Evolutionary conservation across 2,329 filamentous ascomycete genomes (phyloP).

Genomic region (Xylaria sp.): DNA sequence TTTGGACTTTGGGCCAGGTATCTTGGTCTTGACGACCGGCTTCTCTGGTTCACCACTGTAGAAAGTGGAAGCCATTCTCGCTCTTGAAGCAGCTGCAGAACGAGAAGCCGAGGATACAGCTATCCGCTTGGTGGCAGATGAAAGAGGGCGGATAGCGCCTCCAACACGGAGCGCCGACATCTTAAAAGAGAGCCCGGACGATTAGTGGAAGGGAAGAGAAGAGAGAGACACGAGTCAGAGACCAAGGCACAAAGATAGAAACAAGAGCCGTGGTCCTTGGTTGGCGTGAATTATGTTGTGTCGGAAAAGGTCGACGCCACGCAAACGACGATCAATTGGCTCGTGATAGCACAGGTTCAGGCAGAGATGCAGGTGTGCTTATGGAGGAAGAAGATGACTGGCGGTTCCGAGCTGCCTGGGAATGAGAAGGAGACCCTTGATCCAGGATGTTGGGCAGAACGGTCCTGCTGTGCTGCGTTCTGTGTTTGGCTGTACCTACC

Average conservation of each 20-base stretch:
- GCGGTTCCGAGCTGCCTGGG: not conserved
- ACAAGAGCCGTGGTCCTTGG: not conserved
- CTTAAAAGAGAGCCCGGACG: conserved; percentile 20
- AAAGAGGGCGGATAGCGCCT: conserved; percentile 45
- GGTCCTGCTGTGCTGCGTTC: conserved; percentile 5
- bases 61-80: conserved; percentile 48
- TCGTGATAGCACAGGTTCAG: conserved; percentile 6
- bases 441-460: conserved; percentile 18
- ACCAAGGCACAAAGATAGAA: not conserved
- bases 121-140: conserved; percentile 37
- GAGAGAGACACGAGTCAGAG: not conserved
- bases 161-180: conserved; percentile 48
- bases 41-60: conserved; percentile 60
- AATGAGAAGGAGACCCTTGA: not conserved
- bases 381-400: not conserved
- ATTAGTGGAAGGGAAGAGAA: not conserved
- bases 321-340: conserved; percentile 30
- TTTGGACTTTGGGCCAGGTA: conserved; percentile 81
- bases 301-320: conserved; percentile 20
- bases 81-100: conserved; percentile 34
- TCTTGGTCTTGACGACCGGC: conserved; percentile 66
- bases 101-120: conserved; percentile 33
- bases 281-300: not conserved
- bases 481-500: conserved; percentile 7
- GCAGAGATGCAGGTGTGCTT: conserved; percentile 8